A percentile compares a stretch with the other conserved stretches of the same genome.
Evolutionary conservation across 164 flowering plant genomes (phyloP).

Genomic region (Echeveria elegans): DNA sequence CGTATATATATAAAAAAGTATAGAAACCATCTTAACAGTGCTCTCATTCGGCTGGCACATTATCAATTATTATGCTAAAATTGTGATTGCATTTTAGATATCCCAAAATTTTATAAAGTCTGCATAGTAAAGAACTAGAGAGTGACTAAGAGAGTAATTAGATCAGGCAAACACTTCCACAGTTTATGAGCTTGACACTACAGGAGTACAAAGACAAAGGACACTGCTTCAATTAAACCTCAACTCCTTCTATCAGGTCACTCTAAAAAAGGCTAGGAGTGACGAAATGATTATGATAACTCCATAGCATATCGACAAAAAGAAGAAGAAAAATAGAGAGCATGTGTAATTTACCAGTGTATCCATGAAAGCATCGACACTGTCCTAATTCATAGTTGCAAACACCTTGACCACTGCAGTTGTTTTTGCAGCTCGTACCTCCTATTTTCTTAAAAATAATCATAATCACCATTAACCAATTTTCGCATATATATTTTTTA

Average conservation of each 20-base stretch:
- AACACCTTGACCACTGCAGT: slow-evolving; percentile 87
- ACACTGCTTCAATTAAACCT: not conserved
- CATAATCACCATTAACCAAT: not conserved
- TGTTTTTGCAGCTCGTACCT: slow-evolving; percentile 58
- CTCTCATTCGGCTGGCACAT: not conserved
- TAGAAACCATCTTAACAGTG: not conserved
- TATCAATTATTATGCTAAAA: not conserved
- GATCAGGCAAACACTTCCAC: no score
- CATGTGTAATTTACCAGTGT: slow-evolving; percentile 32
- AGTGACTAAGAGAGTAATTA: not conserved
- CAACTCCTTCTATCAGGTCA: not conserved
- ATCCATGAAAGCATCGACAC: slow-evolving; percentile 97
- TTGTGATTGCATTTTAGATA: not conserved
- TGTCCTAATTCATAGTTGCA: slow-evolving; percentile 82
- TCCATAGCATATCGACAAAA: no score
- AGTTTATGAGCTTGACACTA: no score
- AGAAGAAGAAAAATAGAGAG: not conserved
- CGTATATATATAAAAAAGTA: not conserved
- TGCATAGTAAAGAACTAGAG: not conserved
- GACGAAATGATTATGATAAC: no score
- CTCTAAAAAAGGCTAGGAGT: no score
- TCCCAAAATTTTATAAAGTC: not conserved
- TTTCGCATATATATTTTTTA: not conserved
- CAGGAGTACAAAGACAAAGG: not conserved
- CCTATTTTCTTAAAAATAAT: slow-evolving; percentile 46